Evolutionary conservation across 176 grass and related monocot genomes (phyloP), one percentile per base, ranked within the genome.

Genomic region (Cenchrus purpureus): DNA sequence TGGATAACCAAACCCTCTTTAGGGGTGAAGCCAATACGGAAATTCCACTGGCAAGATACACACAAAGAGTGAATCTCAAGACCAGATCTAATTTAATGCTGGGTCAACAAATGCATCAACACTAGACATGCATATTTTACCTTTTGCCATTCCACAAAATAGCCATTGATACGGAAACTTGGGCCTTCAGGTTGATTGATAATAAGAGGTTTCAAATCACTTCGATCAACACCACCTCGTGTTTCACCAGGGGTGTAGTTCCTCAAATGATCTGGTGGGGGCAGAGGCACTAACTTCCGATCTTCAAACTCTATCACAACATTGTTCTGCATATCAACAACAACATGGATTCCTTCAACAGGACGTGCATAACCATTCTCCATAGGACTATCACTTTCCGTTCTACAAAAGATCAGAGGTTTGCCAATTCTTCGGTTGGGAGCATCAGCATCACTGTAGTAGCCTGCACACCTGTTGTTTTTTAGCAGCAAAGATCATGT

Each of bases 61-160:
- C 0, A 66, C 29, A 66, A 15, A 66, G 4, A 67, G 32, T 67
- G 13, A 67, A 67, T 37, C 40, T 40, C 25, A 65, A 32, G 25
- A 65, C 12, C 4, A 64, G 61, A 25, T 31, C 28, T 64, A 64
- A 66, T 15, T 37, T 16, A 37, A 66, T 66, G 16, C 16, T 37
- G 64, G 13, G 40, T 40, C 64, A 67, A 67, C 31, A 67, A 67
- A 37, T 17, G 14, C 5, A 67, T 67, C 32, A 3, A 65, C 25
- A 13, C 28, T 65, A 12, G 28, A 65, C 28, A 65, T 1, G 28
- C 6, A 65, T 65, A 1, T 46, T 46, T 17, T 93, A 97, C 95
- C 95, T 98, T 98, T 68, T 98, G 93, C 95, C 95, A 98, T 72
- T 95, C 92, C 54, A 98, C 91, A 82, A 93, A 98, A 87, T 98